Conservation (phyloP, 192 early-diverging fungal genomes). For the Piromyces sp. region DNA sequence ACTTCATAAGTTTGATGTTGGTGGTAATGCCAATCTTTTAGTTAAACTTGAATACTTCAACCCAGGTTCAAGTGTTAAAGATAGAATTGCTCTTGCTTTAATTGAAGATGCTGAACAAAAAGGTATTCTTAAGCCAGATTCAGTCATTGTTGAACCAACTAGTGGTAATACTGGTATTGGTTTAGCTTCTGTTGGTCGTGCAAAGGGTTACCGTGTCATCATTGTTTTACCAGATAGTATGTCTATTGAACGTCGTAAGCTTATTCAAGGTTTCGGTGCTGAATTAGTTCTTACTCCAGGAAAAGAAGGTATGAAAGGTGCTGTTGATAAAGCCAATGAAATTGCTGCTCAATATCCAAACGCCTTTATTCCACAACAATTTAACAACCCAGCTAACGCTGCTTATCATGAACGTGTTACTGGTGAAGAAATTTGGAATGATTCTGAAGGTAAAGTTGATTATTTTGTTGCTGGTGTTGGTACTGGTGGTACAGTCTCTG, state of each 20-base stretch:
- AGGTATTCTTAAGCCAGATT: constrained; percentile 53
- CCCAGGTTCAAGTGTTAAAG: constrained; percentile 83
- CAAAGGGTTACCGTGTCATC: constrained; percentile 78
- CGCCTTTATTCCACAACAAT: constrained; percentile 15
- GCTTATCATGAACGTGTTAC: constrained; percentile 19
- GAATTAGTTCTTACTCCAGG: constrained; percentile 21
- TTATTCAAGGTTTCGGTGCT: constrained; percentile 22
- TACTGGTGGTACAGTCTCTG: constrained; percentile 54
- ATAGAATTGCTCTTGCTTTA: constrained; percentile 76
- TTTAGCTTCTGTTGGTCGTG: constrained; percentile 73
- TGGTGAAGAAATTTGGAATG: constrained; percentile 12
- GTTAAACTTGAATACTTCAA: constrained; percentile 81
- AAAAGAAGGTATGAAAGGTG: constrained; percentile 15
- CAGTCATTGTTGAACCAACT: constrained; percentile 83
- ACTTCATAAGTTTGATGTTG: constrained; percentile 8
- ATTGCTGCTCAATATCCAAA: constrained; percentile 12
- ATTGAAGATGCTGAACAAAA: constrained; percentile 55
- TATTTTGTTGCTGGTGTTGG: constrained; percentile 19
- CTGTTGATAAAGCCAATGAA: constrained; percentile 20
- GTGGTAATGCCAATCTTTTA: constrained; percentile 25
- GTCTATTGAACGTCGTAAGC: constrained; percentile 15
- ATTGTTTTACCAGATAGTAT: constrained; percentile 85
- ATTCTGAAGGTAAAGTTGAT: constrained; percentile 14
- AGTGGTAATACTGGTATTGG: constrained; percentile 93
- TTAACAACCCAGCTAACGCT: constrained; percentile 18